These are phyloP conservation scores for Fusarium sp. DNA, from an alignment of 2,329 filamentous ascomycete genomes.

Conservation along the genomic window DNA sequence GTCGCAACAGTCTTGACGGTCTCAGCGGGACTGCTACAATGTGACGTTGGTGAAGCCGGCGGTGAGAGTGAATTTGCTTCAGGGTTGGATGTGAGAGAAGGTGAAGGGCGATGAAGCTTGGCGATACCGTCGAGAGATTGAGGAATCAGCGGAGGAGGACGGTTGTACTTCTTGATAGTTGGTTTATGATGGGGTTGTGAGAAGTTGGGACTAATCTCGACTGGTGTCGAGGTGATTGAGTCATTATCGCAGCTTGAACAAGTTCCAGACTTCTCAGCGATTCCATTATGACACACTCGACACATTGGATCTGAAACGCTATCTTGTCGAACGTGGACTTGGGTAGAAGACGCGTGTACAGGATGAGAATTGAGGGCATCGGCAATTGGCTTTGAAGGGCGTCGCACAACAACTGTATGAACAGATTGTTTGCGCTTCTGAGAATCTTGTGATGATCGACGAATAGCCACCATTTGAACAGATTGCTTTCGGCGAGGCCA, in stretches of 20 bases:
- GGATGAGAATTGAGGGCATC: conserved; percentile 43
- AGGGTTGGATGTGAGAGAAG: conserved; percentile 31
- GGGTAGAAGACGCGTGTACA: conserved; percentile 9
- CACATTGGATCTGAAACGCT: conserved; percentile 41
- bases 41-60: conserved; percentile 22
- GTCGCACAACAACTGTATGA: conserved; percentile 23
- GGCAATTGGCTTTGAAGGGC: conserved; percentile 30
- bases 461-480: conserved; percentile 28
- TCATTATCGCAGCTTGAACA: conserved; percentile 46
- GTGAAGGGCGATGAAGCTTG: conserved; percentile 28
- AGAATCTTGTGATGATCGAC: conserved; percentile 26
- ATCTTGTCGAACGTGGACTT: conserved; percentile 42
- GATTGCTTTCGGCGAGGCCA: conserved; percentile 32
- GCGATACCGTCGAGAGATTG: conserved; percentile 31
- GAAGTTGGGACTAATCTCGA: conserved; percentile 16
- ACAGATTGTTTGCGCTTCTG: conserved; percentile 28
- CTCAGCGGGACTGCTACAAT: conserved; percentile 15
- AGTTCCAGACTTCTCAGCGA: conserved; percentile 41
- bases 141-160: conserved; percentile 34
- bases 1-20: conserved; percentile 20
- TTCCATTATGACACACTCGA: conserved; percentile 37
- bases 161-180: conserved; percentile 26
- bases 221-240: conserved; percentile 13
- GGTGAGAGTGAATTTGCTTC: conserved; percentile 35
- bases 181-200: conserved; percentile 21